Evolutionary conservation across 805 yeast genomes (phyloP), one percentile per base, ranked within the genome.

Genomic region (Cyberlindnera americana): DNA sequence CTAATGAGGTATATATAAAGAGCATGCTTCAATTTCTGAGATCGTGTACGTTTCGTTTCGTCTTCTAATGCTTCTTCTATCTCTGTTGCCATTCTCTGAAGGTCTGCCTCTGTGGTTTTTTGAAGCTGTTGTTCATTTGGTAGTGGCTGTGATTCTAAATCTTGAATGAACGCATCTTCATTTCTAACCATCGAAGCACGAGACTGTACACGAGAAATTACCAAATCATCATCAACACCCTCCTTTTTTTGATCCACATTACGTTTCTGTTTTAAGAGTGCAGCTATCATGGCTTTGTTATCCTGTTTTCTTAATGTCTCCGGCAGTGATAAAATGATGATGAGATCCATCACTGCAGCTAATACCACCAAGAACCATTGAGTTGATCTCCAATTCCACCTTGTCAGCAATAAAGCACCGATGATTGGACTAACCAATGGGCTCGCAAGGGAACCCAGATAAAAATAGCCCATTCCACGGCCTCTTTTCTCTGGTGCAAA

Each of bases 301-400:
- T 78, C 83, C 43, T 73, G 80, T 14, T 55, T 58, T 37, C 87
- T 66, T 21, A 86, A 65, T 0, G 96, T 88, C 56, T 88, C 96
- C 0, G 96, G 96, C 7, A 87, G 65, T 2, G 68, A 61, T 31
- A 85, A 66, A 3, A 76, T 47, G 29, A 87, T 62, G 38, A 75
- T 44, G 1, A 76, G 17, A 19, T 72, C 65, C 35, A 73, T 71
- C 12, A 70, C 58, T 3, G 81, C 87, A 1, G 86, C 74, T 32
- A 83, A 59, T 21, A 83, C 81, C 14, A 82, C 84, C 61, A 85
- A 64, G 40, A 85, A 77, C 91, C 95, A 88, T 54, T 84, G 93
- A 3, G 95, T 84, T 3, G 91, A 85, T 56, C 95, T 69, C 95
- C 95, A 88, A 8, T 88, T 87, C 81, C 88, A 83, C 10, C 70